Conservation (phyloP, 2,329 filamentous ascomycete species). For the Neopestalotiopsis sp. region DNA sequence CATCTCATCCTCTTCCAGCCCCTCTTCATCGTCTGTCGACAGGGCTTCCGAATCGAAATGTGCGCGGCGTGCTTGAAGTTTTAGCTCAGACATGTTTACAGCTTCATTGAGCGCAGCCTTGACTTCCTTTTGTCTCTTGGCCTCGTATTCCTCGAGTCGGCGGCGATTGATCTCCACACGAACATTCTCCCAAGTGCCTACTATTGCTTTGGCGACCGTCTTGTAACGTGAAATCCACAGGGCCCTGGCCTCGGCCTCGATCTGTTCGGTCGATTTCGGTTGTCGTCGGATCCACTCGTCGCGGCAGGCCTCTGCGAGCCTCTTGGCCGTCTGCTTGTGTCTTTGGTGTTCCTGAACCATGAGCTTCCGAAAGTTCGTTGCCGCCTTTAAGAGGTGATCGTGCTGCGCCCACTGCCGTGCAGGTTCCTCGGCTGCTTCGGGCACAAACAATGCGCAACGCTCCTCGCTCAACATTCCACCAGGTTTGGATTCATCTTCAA, state of each 20-base stretch:
- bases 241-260: conserved; percentile 77
- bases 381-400: conserved; percentile 83
- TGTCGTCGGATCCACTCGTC: conserved; percentile 77
- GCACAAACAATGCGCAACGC: conserved; percentile 73
- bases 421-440: conserved; percentile 75
- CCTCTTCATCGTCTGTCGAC: conserved; percentile 47
- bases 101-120: conserved; percentile 75
- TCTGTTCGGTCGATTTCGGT: conserved; percentile 78
- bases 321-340: conserved; percentile 79
- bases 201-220: conserved; percentile 65
- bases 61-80: conserved; percentile 65
- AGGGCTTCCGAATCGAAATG: conserved; percentile 57
- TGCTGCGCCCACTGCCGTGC: conserved; percentile 82
- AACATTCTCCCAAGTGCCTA: conserved; percentile 69
- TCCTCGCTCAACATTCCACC: conserved; percentile 77
- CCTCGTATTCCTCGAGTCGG: conserved; percentile 66
- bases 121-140: conserved; percentile 66
- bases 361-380: conserved; percentile 79
- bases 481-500: conserved; percentile 74
- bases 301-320: conserved; percentile 76
- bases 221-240: conserved; percentile 73
- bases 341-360: conserved; percentile 79
- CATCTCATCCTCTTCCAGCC: conserved; percentile 54
- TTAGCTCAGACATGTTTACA: conserved; percentile 72
- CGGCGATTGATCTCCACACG: conserved; percentile 64